phyloP scores from a whole-genome alignment of 495 filamentous ascomycete species.

The Xylaria cubensis region DNA sequence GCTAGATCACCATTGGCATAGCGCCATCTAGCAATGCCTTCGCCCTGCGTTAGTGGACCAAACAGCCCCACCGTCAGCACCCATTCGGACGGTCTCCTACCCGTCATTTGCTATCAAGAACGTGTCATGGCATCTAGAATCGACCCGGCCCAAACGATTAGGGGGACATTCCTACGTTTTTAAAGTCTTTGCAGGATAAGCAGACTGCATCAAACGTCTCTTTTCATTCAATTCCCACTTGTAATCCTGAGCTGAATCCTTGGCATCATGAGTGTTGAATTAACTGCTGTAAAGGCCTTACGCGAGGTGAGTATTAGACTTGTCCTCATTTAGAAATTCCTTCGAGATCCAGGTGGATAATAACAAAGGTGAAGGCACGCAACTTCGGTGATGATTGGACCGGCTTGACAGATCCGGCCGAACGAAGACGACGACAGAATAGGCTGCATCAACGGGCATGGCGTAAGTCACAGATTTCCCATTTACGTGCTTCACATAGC shows the following conservation, averaged over 20 bases:
- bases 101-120: background rate
- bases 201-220: conserved; percentile 1
- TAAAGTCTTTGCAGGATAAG: conserved; percentile 2
- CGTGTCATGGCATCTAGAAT: background rate
- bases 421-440: conserved; percentile 39
- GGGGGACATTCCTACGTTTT: background rate
- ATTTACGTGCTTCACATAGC: background rate
- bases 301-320: conserved; percentile 32
- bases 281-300: conserved; percentile 30
- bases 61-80: background rate
- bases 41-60: background rate
- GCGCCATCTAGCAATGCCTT: background rate
- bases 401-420: conserved; percentile 31
- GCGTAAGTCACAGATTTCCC: conserved; percentile 32
- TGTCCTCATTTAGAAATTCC: background rate
- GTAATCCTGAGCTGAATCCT: background rate
- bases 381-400: conserved; percentile 41
- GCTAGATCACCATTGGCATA: conserved; percentile 21
- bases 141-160: background rate
- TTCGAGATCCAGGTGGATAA: background rate
- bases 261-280: conserved; percentile 17
- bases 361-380: conserved; percentile 29
- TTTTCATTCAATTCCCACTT: background rate
- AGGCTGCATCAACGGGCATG: conserved; percentile 42
- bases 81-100: conserved; percentile 18